Base-by-base conservation (phyloP, 257 asterid species). In the Jasminum sambac region DNA sequence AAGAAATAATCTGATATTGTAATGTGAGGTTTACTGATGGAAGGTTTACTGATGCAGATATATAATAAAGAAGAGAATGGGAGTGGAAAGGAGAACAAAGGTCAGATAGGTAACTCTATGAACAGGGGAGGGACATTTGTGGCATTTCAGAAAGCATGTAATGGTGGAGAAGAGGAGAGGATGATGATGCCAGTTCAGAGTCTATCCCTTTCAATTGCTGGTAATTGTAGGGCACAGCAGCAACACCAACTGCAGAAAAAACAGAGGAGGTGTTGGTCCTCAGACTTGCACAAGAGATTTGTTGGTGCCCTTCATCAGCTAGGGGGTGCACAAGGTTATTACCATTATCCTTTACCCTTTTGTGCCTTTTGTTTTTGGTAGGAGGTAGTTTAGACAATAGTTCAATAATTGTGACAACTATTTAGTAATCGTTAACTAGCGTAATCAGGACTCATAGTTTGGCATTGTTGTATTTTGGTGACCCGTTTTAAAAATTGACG, bases 121-220 rank as follows among this genome's bases (percentile, higher is more conserved):
- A 81, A 63, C 14, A 68, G 67, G 6, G 77, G 72, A 77, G 87
- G 84, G 83, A 88, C 76, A 64, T 80, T 79, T 71, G 19, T 44
- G 83, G 73, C 93, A 59, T 85, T 83, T 39, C 61, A 77, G 78
- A 77, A 64, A 66, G 65, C 61, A 61, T 12, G 61, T 21, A 55
- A 23, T 23, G 62, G 62, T 23, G 62, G 11, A 55, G 62, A 55
- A 55, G 62, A 55, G 34, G 23, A 55, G 7, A 30, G 36, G 62
- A 55, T 23, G 62, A 55, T 3, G 11, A 23, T 23, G 11, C 26
- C 36, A 23, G 69, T 43, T 17, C 66, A 74, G 24, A 84, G 77
- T 39, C 67, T 84, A 19, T 74, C 84, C 13, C 59, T 81, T 67
- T 59, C 81, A 0, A 60, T 30, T 4, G 71, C 78, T 25, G 84